phyloP scores from a whole-genome alignment of 441 rosid species.

The Flueggea neowawraea region DNA sequence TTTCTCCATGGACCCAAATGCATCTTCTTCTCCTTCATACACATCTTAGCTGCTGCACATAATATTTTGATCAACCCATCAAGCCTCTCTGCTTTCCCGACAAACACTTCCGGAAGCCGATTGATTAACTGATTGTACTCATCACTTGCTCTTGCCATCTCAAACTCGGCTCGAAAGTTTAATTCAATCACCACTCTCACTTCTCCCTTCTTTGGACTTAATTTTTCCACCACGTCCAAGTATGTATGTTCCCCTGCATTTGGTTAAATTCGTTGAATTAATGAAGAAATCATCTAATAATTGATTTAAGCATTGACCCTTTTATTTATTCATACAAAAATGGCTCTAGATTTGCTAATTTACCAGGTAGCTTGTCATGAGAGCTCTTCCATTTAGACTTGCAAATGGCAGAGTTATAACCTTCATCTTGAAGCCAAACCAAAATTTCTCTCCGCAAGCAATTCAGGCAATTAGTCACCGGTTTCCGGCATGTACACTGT shows the following conservation, averaged over 20 bases:
- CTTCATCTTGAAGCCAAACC: conserved; percentile 47
- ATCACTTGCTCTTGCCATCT: conserved; percentile 66
- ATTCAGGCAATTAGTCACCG: conserved; percentile 41
- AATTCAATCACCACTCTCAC: conserved; percentile 66
- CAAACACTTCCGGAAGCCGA: conserved; percentile 57
- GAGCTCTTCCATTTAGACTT: conserved; percentile 86
- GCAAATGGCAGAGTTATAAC: conserved; percentile 53
- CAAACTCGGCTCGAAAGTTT: conserved; percentile 73
- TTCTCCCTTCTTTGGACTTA: conserved; percentile 43
- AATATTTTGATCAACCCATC: conserved; percentile 56
- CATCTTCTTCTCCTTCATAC: conserved; percentile 87
- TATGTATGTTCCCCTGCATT: conserved; percentile 66
- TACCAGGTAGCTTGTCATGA: conserved; percentile 74
- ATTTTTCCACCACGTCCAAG: conserved; percentile 60
- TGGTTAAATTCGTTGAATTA: too few species aligned
- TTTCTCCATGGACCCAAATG: conserved; percentile 94
- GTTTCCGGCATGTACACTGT: conserved; percentile 47
- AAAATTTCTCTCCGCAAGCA: conserved; percentile 49
- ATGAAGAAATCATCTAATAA: too few species aligned
- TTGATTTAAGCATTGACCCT: too few species aligned
- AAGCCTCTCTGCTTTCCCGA: conserved; percentile 75
- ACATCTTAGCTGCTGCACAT: conserved; percentile 62
- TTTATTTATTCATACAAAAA: too few species aligned
- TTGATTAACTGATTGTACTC: conserved; percentile 53
- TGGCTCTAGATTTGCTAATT: too few species aligned